These are phyloP conservation scores for Diversispora eburnea DNA, from an alignment of 192 early-diverging fungal species.

Conservation along the genomic window DNA sequence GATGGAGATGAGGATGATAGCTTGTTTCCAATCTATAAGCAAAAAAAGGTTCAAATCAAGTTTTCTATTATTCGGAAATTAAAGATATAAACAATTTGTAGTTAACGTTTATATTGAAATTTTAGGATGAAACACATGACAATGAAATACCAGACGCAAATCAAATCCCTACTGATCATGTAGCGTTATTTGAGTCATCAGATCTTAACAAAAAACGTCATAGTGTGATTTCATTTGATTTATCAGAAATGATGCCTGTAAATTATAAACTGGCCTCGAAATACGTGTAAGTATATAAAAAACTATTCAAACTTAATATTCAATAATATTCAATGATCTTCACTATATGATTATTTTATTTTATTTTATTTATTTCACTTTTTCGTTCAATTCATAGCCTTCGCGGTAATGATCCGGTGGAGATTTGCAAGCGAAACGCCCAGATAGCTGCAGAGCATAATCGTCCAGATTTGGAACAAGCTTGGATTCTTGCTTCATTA, in stretches of 20 bases:
- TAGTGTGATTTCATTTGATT: conserved; percentile 50
- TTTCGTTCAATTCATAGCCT: conserved; percentile 41
- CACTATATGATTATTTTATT: background rate
- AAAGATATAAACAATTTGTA: conserved; percentile 19
- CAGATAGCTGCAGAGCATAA: conserved; percentile 44
- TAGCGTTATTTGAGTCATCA: conserved; percentile 33
- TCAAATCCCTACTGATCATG: conserved; percentile 30
- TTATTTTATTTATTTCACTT: background rate
- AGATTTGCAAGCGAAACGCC: conserved; percentile 62
- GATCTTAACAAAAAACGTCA: conserved; percentile 30
- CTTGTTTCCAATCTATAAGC: conserved; percentile 26
- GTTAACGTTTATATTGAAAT: conserved; percentile 10
- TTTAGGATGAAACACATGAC: conserved; percentile 29
- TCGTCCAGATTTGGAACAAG: conserved; percentile 55
- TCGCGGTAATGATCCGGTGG: conserved; percentile 53
- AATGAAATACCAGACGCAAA: conserved; percentile 30
- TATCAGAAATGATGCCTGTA: conserved; percentile 56
- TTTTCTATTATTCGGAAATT: background rate
- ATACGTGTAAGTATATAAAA: conserved; percentile 51
- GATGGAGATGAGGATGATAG: conserved; percentile 47
- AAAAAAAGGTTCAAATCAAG: background rate
- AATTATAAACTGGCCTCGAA: conserved; percentile 53
- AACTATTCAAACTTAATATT: background rate
- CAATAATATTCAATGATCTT: too few species aligned
- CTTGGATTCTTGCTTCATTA: conserved; percentile 64